A percentile compares a stretch with the other conserved stretches of the same genome.
These are phyloP conservation scores for Boletellus ananas DNA, from an alignment of 768 basidiomycete genomes.

Conservation along the genomic window DNA sequence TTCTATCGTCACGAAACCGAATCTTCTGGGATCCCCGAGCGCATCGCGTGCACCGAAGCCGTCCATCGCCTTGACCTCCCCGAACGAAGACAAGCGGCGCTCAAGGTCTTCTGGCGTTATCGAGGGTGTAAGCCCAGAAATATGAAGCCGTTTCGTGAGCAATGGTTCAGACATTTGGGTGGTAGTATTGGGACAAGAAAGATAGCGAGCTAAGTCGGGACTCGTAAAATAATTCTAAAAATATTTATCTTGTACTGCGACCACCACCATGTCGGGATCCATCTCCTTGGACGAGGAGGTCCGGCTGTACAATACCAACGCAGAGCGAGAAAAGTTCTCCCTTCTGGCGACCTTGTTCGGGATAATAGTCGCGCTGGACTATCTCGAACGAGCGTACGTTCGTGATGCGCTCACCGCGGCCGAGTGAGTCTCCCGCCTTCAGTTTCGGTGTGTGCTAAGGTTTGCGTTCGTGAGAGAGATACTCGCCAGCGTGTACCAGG, in stretches of 20 bases:
- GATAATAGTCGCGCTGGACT: conserved; percentile 88
- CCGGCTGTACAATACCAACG: conserved; percentile 79
- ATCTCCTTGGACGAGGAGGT: conserved; percentile 88
- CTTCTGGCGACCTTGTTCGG: conserved; percentile 88
- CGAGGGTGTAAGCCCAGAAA: conserved; percentile 71
- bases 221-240: not conserved
- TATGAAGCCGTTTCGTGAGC: conserved; percentile 59
- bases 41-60: conserved; percentile 65
- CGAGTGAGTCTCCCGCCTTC: conserved; percentile 58
- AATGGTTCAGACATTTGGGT: conserved; percentile 18
- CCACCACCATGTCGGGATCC: conserved; percentile 33
- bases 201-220: conserved; percentile 2
- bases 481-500: conserved; percentile 92
- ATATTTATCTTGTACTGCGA: not conserved
- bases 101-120: conserved; percentile 57
- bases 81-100: conserved; percentile 59
- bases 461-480: conserved; percentile 52
- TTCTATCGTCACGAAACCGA: conserved; percentile 71
- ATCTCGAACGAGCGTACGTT: conserved; percentile 93
- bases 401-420: conserved; percentile 86
- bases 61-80: conserved; percentile 63
- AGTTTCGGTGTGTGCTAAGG: conserved; percentile 6
- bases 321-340: conserved; percentile 86
- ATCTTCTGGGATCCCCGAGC: conserved; percentile 63
- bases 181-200: not conserved